phyloP scores from a whole-genome alignment of 1,284 basidiomycete genomes.

The Fereydounia khargensis region DNA sequence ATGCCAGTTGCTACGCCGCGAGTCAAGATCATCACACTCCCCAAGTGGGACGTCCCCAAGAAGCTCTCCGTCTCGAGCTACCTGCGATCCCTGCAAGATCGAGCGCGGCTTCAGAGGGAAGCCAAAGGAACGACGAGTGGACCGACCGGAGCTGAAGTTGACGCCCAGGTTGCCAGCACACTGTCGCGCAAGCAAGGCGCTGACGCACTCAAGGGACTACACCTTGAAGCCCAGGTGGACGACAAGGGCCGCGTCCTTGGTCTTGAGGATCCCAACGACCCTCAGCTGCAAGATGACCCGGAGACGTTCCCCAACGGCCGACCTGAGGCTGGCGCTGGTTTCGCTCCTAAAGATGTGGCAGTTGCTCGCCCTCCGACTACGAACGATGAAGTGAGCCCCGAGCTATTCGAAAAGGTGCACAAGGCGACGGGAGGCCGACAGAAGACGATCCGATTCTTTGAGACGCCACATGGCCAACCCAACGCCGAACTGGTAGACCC shows the following conservation, averaged over 20 bases:
- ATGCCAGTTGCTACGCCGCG: too few relatives aligned
- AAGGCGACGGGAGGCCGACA: slow-evolving; percentile 10
- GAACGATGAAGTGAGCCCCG: not conserved
- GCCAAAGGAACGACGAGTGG: slow-evolving; percentile 14
- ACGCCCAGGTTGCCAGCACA: slow-evolving; percentile 23
- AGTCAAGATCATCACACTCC: too few relatives aligned
- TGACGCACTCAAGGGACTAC: too few relatives aligned
- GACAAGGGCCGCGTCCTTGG: slow-evolving; percentile 19
- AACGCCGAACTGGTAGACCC: not conserved
- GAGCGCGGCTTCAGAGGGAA: slow-evolving; percentile 10
- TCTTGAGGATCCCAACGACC: slow-evolving; percentile 30
- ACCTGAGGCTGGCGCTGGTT: not conserved
- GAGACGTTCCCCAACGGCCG: slow-evolving; percentile 1
- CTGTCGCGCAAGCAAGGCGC: slow-evolving; percentile 7
- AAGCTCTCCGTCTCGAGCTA: slow-evolving; percentile 13
- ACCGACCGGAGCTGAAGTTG: slow-evolving; percentile 21
- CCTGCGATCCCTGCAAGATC: slow-evolving; percentile 8
- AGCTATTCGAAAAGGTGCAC: slow-evolving; percentile 1
- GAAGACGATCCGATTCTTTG: slow-evolving; percentile 13
- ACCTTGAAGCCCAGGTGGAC: slow-evolving; percentile 13
- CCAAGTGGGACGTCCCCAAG: not conserved
- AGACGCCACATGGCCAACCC: not conserved
- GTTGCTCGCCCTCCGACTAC: too few relatives aligned
- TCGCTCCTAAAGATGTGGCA: too few relatives aligned
- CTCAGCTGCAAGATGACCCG: slow-evolving; percentile 20